Percentiles rank a stretch among this genome's conserved stretches.
These are phyloP conservation scores for Colletotrichum cuscutae DNA, from an alignment of 2,329 filamentous ascomycete species.

Conservation along the genomic window DNA sequence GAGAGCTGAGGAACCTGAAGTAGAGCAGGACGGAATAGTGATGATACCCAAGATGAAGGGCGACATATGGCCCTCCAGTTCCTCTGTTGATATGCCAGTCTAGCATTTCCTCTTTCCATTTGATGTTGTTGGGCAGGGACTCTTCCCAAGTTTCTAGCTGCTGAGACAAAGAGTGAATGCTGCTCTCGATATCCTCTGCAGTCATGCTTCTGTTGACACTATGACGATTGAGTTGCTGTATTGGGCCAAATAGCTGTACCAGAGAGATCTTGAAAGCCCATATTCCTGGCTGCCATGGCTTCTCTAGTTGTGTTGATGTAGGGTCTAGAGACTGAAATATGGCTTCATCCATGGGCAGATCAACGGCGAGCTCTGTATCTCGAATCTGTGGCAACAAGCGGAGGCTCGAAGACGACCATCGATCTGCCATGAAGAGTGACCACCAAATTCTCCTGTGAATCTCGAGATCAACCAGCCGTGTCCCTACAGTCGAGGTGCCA, in stretches of 20 bases:
- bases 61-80: slow-evolving; percentile 42
- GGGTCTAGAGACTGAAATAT: not conserved
- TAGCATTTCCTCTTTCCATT: not conserved
- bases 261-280: not conserved
- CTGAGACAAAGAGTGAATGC: not conserved
- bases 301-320: not conserved
- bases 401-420: not conserved
- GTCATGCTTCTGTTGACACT: not conserved
- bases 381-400: not conserved
- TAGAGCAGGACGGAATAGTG: slow-evolving; percentile 51
- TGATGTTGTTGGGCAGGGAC: not conserved
- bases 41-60: slow-evolving; percentile 49
- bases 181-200: not conserved
- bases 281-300: not conserved
- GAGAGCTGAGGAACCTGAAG: slow-evolving; percentile 47
- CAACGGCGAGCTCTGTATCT: not conserved
- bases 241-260: not conserved
- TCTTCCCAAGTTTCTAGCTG: not conserved
- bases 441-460: not conserved
- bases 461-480: not conserved
- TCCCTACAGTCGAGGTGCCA: not conserved
- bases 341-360: not conserved
- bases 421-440: not conserved
- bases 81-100: not conserved
- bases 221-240: not conserved